Evolutionary conservation across 176 grass and related monocot species (phyloP).

Genomic region (Aegilops tauschii): DNA sequence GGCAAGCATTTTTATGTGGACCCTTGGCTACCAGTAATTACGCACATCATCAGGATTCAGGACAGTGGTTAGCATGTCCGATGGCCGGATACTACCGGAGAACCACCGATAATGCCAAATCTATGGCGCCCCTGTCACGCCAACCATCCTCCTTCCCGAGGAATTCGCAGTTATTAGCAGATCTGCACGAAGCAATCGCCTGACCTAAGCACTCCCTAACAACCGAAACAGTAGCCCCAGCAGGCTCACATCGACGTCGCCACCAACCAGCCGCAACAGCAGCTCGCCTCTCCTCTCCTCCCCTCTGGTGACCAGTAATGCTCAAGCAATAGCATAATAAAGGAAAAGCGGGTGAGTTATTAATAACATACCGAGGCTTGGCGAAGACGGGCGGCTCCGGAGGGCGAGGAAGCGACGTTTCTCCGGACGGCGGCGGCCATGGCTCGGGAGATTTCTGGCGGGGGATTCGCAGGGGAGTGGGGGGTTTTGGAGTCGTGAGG

Average conservation of each 20-base stretch:
- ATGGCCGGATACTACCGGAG: neutral
- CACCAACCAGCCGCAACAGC: neutral
- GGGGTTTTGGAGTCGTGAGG: neutral
- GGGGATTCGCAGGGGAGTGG: neutral
- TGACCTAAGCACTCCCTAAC: conserved; percentile 25
- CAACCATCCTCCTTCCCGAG: neutral
- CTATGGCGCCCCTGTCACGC: neutral
- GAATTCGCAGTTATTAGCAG: conserved; percentile 31
- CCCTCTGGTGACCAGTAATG: neutral
- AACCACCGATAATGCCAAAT: conserved; percentile 39
- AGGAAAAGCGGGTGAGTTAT: neutral
- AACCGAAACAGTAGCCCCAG: neutral
- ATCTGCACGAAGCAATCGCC: conserved; percentile 25
- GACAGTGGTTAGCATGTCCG: conserved; percentile 68
- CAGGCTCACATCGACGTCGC: conserved; percentile 20
- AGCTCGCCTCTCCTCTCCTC: neutral
- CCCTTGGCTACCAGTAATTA: conserved; percentile 3
- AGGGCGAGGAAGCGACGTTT: neutral
- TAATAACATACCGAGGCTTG: conserved; percentile 14
- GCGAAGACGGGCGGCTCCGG: conserved; percentile 17
- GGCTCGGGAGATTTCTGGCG: neutral
- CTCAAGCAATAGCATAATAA: neutral
- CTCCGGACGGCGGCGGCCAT: conserved; percentile 26
- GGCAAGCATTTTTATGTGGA: conserved; percentile 46
- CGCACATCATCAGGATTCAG: conserved; percentile 30